Percentiles rank a stretch among this genome's conserved stretches.
These are phyloP conservation scores for Podospora conica DNA, from an alignment of 495 filamentous ascomycete species.

Conservation along the genomic window DNA sequence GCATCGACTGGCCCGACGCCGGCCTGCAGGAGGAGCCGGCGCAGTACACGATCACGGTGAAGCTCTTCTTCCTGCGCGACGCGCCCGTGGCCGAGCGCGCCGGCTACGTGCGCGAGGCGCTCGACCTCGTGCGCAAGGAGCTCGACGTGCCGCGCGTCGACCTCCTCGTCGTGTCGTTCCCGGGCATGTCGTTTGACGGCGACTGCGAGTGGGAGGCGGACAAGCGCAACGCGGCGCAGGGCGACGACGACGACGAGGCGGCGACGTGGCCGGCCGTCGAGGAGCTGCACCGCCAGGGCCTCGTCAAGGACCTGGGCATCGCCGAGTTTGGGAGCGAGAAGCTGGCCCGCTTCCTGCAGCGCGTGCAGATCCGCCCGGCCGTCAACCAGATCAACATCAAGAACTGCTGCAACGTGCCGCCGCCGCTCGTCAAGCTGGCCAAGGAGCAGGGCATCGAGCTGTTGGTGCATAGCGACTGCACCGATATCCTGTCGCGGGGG, in stretches of 20 bases:
- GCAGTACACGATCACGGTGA: slow-evolving; percentile 89
- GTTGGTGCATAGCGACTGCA: slow-evolving; percentile 90
- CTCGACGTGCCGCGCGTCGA: slow-evolving; percentile 70
- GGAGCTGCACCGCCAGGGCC: slow-evolving; percentile 60
- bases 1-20: slow-evolving; percentile 62
- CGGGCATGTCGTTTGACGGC: slow-evolving; percentile 86
- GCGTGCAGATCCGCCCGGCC: slow-evolving; percentile 64
- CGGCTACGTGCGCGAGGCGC: slow-evolving; percentile 65
- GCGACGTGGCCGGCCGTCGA: slow-evolving; percentile 68
- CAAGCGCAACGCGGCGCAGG: slow-evolving; percentile 53
- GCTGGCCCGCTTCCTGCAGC: slow-evolving; percentile 50
- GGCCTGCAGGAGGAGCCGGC: slow-evolving; percentile 69
- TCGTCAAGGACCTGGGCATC: slow-evolving; percentile 69
- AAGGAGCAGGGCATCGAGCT: slow-evolving; percentile 81
- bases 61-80: slow-evolving; percentile 82
- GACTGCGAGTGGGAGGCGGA: slow-evolving; percentile 79
- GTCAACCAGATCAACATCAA: slow-evolving; percentile 97
- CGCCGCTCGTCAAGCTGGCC: slow-evolving; percentile 76
- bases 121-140: slow-evolving; percentile 71
- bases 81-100: slow-evolving; percentile 55
- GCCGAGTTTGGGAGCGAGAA: slow-evolving; percentile 87
- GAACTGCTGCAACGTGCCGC: slow-evolving; percentile 94
- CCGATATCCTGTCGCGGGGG: slow-evolving; percentile 78
- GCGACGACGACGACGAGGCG: slow-evolving; percentile 58
- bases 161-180: slow-evolving; percentile 88